These are phyloP conservation scores for Prototheca cutis DNA, from an alignment of 163 green algal species.

Conservation along the genomic window DNA sequence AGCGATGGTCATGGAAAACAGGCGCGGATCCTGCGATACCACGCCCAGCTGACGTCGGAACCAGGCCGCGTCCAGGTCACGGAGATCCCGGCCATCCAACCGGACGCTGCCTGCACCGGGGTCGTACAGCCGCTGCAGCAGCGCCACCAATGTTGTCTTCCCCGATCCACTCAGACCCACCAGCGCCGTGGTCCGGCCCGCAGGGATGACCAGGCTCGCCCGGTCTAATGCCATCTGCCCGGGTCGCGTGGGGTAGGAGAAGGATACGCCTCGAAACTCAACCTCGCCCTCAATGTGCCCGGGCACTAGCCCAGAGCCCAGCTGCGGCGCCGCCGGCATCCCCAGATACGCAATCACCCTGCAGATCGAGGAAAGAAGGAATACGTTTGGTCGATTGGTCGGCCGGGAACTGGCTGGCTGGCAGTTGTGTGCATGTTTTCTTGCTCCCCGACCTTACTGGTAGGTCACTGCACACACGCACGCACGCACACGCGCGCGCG, in stretches of 20 bases:
- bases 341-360: slow-evolving; percentile 62
- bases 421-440: too few species aligned
- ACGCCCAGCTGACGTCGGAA: slow-evolving; percentile 53
- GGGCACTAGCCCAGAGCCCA: slow-evolving; percentile 23
- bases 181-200: slow-evolving; percentile 57
- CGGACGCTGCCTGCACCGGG: slow-evolving; percentile 37
- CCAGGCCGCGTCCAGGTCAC: slow-evolving; percentile 47
- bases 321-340: slow-evolving; percentile 43
- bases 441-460: too few species aligned
- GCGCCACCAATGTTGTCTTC: slow-evolving; percentile 68
- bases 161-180: slow-evolving; percentile 66
- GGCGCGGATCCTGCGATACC: slow-evolving; percentile 54
- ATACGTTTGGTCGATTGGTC: too few species aligned
- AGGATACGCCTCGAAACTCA: slow-evolving; percentile 31
- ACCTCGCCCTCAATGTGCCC: slow-evolving; percentile 10
- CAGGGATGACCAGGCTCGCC: slow-evolving; percentile 39
- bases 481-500: too few species aligned
- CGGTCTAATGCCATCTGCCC: slow-evolving; percentile 28
- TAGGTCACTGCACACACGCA: too few species aligned
- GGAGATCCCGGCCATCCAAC: slow-evolving; percentile 48
- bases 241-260: slow-evolving; percentile 52
- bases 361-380: background rate
- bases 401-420: too few species aligned
- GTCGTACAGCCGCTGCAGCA: slow-evolving; percentile 78
- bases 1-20: slow-evolving; percentile 49